Evolutionary conservation across 1,139 yeast genomes (phyloP).

Genomic region (Arxiozyma slooffiae): DNA sequence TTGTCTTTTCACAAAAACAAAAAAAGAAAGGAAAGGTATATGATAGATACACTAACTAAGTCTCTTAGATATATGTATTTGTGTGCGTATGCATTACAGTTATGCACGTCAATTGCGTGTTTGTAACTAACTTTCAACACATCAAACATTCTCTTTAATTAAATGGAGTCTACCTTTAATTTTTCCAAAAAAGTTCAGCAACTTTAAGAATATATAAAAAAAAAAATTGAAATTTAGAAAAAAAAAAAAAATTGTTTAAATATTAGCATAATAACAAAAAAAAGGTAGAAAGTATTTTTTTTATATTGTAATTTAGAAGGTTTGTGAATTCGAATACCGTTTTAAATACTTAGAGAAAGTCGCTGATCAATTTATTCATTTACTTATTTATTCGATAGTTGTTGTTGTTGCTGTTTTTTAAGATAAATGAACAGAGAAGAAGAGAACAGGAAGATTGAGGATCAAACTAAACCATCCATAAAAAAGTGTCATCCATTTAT

Average conservation of each 20-base stretch:
- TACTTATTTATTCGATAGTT: background rate
- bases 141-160: background rate
- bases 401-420: too few relatives aligned
- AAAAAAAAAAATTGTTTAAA: too few relatives aligned
- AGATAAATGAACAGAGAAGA: background rate
- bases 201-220: background rate
- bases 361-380: background rate
- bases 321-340: too few relatives aligned
- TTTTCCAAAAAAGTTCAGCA: background rate
- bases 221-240: background rate
- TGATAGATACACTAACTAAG: background rate
- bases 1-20: background rate
- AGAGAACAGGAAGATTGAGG: too few relatives aligned
- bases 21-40: background rate
- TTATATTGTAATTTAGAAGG: background rate
- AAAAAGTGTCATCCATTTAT: constrained; percentile 27
- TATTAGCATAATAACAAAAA: too few relatives aligned
- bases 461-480: background rate
- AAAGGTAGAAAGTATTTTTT: background rate
- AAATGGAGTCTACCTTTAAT: background rate
- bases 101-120: background rate
- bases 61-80: too few relatives aligned
- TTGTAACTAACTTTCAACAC: background rate
- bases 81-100: background rate
- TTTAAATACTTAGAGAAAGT: background rate